phyloP scores from a whole-genome alignment of 2,329 filamentous ascomycete species.

The Exserohilum turcica region DNA sequence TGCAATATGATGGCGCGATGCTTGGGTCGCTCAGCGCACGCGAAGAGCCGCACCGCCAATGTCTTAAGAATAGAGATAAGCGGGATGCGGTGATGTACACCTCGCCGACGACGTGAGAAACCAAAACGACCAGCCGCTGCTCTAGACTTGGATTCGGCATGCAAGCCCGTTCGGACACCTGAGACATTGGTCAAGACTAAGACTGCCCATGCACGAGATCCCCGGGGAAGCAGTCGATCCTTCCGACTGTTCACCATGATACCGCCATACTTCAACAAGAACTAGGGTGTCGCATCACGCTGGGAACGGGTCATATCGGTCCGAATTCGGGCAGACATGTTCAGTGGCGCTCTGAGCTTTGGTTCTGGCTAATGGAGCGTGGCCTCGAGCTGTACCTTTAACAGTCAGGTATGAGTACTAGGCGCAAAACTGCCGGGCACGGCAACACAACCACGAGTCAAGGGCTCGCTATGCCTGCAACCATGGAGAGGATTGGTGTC shows the following conservation, averaged over 20 bases:
- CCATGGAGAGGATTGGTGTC: neutral
- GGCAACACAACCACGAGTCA: constrained; percentile 2
- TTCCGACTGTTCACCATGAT: constrained; percentile 3
- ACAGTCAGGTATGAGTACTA: neutral
- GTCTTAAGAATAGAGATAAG: constrained; percentile 3
- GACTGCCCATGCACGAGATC: constrained; percentile 2
- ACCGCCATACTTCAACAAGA: constrained; percentile 6
- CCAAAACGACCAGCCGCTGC: constrained; percentile 1
- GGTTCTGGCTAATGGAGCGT: neutral
- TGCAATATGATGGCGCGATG: neutral
- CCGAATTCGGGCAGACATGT: constrained; percentile 13
- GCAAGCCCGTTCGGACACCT: constrained; percentile 7
- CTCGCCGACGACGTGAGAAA: constrained; percentile 4
- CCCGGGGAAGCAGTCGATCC: constrained; percentile 1
- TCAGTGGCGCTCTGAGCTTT: constrained; percentile 2
- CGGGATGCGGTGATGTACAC: constrained; percentile 5
- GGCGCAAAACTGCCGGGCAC: neutral
- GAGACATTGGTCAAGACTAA: constrained; percentile 2
- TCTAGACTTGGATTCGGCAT: constrained; percentile 9
- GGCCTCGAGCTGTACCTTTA: neutral
- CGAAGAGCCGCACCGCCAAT: neutral
- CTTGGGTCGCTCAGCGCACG: constrained; percentile 2
- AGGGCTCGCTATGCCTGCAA: neutral
- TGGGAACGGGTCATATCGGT: constrained; percentile 3
- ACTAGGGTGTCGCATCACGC: constrained; percentile 8